These are phyloP conservation scores for Quercus phellos DNA, from an alignment of 331 rosid species.

Conservation along the genomic window DNA sequence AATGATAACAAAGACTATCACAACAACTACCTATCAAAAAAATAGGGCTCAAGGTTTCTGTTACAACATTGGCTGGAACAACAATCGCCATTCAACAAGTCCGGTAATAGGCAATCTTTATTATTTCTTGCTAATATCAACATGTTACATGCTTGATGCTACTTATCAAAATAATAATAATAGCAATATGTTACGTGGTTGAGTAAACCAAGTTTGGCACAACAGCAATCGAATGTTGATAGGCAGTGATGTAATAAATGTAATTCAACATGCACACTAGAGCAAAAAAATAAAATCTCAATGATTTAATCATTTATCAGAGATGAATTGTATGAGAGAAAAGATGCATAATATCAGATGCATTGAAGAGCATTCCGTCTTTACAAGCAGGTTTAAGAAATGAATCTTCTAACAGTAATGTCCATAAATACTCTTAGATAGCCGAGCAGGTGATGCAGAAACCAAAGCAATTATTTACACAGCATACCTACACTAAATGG, in stretches of 20 bases:
- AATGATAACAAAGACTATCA: background rate
- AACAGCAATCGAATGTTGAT: background rate
- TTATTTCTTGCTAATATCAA: background rate
- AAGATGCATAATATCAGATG: background rate
- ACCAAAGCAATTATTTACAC: constrained; percentile 36
- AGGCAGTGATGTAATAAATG: background rate
- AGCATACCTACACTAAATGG: constrained; percentile 21
- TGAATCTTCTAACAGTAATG: constrained; percentile 3
- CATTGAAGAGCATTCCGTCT: constrained; percentile 7
- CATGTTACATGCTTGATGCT: background rate
- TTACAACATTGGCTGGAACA: background rate
- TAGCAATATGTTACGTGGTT: background rate
- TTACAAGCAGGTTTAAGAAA: constrained; percentile 7
- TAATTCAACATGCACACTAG: background rate
- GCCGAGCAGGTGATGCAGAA: constrained; percentile 17
- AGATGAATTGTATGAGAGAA: background rate
- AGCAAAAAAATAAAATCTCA: background rate
- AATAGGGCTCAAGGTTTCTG: background rate
- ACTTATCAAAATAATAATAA: too few species aligned
- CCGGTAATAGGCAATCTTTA: background rate
- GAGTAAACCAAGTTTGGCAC: background rate
- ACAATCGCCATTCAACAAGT: background rate
- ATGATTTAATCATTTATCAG: background rate
- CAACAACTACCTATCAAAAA: background rate
- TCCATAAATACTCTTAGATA: constrained; percentile 8